Base-by-base conservation (phyloP, 2,329 filamentous ascomycete genomes). In the Claviceps africana region DNA sequence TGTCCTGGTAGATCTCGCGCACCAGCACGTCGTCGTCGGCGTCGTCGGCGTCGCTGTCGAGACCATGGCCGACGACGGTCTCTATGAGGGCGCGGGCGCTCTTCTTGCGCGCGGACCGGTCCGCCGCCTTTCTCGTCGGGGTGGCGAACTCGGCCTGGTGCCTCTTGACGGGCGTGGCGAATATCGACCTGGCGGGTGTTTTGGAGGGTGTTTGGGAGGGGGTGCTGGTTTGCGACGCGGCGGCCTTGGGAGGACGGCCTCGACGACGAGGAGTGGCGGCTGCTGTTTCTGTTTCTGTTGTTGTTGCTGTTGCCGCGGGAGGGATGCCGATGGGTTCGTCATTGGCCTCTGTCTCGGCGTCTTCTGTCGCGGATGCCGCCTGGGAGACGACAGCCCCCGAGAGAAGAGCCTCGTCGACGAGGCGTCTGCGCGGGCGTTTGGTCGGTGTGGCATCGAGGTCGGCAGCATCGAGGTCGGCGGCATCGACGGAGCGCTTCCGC, bases 91-190 rank as follows among this genome's bases (percentile, higher is more conserved):
- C 79, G 50, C 82, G 77, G 22, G 85, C 86, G 64, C 87, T 95
- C 73, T 95, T 96, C 62, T 83, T 83, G 60, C 86, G 81, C 2
- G 90, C 91, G 5, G 90, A 96, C 48, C 86, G 82, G 67, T 96
- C 88, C 21, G 85, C 85, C 57, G 87, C 85, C 43, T 77, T 74
- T 58, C 81, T 77, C 39, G 79, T 78, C 0, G 86, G 84, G 1
- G 84, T 88, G 35, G 70, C 61, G 7, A 66, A 69, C 37, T 62
- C 70, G 22, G 61, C 50, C 11, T 62, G 61, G 22, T 56, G 60
- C 4, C 59, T 54, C 51, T 65, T 73, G 13, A 65, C 60, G 0
- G 73, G 72, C 0, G 74, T 76, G 47, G 64, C 60, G 7, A 68
- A 62, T 13, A 53, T 51, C 5, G 53, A 48, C 3, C 35, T 53